phyloP scores from a whole-genome alignment of 2,329 filamentous ascomycete species.

The Cyphellophora europaea region DNA sequence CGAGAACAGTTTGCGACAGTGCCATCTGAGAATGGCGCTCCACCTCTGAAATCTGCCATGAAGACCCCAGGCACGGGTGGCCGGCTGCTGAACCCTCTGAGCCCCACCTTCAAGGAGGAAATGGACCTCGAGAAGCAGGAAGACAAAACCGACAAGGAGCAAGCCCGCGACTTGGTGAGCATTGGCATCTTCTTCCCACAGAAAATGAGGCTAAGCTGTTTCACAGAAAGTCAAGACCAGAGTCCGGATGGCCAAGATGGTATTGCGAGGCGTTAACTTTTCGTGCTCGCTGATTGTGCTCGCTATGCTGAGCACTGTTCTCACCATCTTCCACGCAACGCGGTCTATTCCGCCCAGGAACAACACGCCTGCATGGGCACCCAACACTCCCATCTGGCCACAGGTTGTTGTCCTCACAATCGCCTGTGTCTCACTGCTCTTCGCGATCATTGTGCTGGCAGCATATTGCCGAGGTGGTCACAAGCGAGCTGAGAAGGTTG shows the following conservation, averaged over 20 bases:
- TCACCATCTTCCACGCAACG: conserved; percentile 88
- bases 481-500: conserved; percentile 78
- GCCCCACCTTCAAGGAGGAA: conserved; percentile 86
- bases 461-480: conserved; percentile 87
- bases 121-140: conserved; percentile 79
- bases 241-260: conserved; percentile 86
- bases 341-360: conserved; percentile 64
- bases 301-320: conserved; percentile 77
- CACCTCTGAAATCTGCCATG: conserved; percentile 78
- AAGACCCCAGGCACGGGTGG: conserved; percentile 76
- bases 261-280: conserved; percentile 93
- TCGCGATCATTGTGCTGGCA: conserved; percentile 71
- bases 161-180: conserved; percentile 79
- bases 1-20: conserved; percentile 45
- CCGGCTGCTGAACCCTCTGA: conserved; percentile 68
- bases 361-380: conserved; percentile 75
- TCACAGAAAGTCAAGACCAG: conserved; percentile 80
- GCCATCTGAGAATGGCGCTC: conserved; percentile 13
- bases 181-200: conserved; percentile 1
- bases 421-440: conserved; percentile 67
- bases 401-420: conserved; percentile 75
- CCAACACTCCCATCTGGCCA: conserved; percentile 73
- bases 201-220: conserved; percentile 27
- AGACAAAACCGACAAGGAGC: conserved; percentile 69
- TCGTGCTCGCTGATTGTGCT: conserved; percentile 93